Evolutionary conservation across 352 stramenopile genomes (phyloP).

Genomic region (Saprolegnia diclina): DNA sequence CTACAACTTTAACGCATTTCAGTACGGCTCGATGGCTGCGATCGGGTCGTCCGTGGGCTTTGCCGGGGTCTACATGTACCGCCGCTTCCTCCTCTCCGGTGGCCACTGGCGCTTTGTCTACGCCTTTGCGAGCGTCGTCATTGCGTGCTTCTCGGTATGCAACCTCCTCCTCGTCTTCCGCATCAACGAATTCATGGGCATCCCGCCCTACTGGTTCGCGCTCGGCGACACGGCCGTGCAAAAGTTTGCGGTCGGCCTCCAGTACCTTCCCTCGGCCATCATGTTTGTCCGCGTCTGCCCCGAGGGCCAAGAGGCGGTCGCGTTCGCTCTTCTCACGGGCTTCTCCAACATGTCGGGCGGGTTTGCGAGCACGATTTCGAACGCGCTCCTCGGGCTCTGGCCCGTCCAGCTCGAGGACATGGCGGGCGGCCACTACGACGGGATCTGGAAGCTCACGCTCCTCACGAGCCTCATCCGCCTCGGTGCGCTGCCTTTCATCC

Average conservation of each 20-base stretch:
- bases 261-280: constrained; percentile 68
- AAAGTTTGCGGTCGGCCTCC: constrained; percentile 66
- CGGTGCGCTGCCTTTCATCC: constrained; percentile 45
- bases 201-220: constrained; percentile 72
- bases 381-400: constrained; percentile 69
- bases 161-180: constrained; percentile 64
- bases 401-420: constrained; percentile 63
- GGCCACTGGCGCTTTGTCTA: constrained; percentile 62
- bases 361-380: constrained; percentile 67
- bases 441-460: constrained; percentile 75
- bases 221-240: constrained; percentile 59
- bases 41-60: constrained; percentile 69
- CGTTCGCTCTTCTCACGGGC: constrained; percentile 71
- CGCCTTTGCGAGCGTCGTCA: constrained; percentile 48
- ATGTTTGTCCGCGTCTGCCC: constrained; percentile 76
- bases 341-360: constrained; percentile 64
- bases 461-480: constrained; percentile 56
- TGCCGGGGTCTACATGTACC: constrained; percentile 48
- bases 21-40: constrained; percentile 66
- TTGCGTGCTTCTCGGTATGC: constrained; percentile 57
- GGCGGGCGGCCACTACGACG: constrained; percentile 41
- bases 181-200: constrained; percentile 52
- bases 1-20: constrained; percentile 64
- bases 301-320: constrained; percentile 63
- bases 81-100: constrained; percentile 39